phyloP scores from a whole-genome alignment of 2,329 filamentous ascomycete species.

The Colletotrichum orchidophilum region DNA sequence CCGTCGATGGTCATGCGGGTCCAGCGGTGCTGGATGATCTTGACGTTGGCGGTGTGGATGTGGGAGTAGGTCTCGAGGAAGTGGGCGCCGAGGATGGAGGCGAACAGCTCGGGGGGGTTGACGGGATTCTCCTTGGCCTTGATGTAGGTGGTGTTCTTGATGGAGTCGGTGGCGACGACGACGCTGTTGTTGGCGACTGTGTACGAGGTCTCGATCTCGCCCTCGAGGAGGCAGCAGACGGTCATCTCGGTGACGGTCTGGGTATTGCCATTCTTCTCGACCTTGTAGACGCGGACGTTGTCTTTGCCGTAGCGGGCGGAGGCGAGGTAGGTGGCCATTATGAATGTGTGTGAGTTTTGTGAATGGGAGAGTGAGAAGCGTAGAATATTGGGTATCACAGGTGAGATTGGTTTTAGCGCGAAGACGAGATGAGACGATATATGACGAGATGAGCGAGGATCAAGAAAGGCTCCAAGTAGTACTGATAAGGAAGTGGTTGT shows the following conservation, averaged over 20 bases:
- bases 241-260: slow-evolving; percentile 96
- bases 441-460: slow-evolving; percentile 1
- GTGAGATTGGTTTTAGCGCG: slow-evolving; percentile 5
- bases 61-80: slow-evolving; percentile 90
- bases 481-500: not conserved
- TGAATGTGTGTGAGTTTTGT: not conserved
- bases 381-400: not conserved
- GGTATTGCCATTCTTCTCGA: slow-evolving; percentile 80
- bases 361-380: not conserved
- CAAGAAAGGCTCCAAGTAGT: not conserved
- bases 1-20: slow-evolving; percentile 87
- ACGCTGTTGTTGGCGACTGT: slow-evolving; percentile 94
- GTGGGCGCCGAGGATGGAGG: slow-evolving; percentile 83
- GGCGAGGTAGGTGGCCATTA: slow-evolving; percentile 61
- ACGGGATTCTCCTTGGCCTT: slow-evolving; percentile 93
- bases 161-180: slow-evolving; percentile 94
- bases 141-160: slow-evolving; percentile 98
- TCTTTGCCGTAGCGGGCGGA: slow-evolving; percentile 90
- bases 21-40: slow-evolving; percentile 89
- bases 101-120: slow-evolving; percentile 92
- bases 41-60: slow-evolving; percentile 85
- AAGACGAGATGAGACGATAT: not conserved
- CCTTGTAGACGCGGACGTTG: slow-evolving; percentile 98
- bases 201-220: slow-evolving; percentile 90
- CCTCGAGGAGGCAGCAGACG: slow-evolving; percentile 90